Base-by-base conservation (phyloP, 768 basidiomycete species). In the Lactifluus pinguis region DNA sequence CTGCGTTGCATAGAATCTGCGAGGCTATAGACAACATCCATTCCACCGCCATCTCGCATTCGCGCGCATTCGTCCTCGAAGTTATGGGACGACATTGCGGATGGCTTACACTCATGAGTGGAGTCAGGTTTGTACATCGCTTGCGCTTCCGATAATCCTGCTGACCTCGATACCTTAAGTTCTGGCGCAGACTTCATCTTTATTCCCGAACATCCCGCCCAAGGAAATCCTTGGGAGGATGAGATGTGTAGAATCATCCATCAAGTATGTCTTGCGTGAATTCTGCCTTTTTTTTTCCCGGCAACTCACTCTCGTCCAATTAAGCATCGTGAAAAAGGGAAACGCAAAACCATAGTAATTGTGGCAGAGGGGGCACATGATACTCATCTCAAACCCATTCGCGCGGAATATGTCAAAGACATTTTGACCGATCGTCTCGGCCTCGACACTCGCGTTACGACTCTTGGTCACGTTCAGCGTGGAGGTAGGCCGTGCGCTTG, bases 21-120 rank as follows among this genome's bases (percentile, higher is more conserved):
- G 97, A 98, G 73, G 86, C 94, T 30, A 90, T 99, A 72, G 97
- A 99, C 71, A 95, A 93, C 65, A 98, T 99, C 73, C 95, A 94
- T 68, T 95, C 94, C 5, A 98, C 97, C 8, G 97, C 97, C 7
- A 82, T 82, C 64, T 95, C 92, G 57, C 97, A 99, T 73, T 98
- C 94, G 32, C 83, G 97, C 59, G 97, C 97, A 0, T 99, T 99
- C 72, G 95, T 99, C 45, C 80, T 99, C 44, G 97, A 98, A 73
- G 97, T 98, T 55, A 99, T 98, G 97, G 97, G 97, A n/a, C 78
- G 95, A 58, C 92, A 98, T 71, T 98, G 97, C 73, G 97, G 97
- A n/a, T 99, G 97, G 97, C 78, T 98, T 17, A 94, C 97, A 2
- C 77, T 98, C 25, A 79, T 94, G 68, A 97, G 94, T 11, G 94